Evolutionary conservation across 257 asterid genomes (phyloP).

Genomic region (Lycium ferocissimum): DNA sequence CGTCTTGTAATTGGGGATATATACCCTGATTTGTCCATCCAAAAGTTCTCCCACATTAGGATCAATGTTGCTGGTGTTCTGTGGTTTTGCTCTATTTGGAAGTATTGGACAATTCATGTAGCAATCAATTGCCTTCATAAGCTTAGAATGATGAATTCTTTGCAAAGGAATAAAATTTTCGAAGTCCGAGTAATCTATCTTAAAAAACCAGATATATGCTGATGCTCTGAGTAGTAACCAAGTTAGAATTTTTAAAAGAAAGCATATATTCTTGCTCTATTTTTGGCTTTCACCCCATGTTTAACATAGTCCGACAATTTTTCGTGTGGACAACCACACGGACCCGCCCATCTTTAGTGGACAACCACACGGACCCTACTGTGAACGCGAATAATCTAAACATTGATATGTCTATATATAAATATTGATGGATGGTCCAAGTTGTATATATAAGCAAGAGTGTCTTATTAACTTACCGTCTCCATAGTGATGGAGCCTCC

Average conservation of each 20-base stretch:
- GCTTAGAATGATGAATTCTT: background rate
- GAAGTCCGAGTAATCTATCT: background rate
- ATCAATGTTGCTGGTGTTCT: background rate
- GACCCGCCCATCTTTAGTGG: no score
- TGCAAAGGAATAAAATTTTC: background rate
- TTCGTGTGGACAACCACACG: no score
- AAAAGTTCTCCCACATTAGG: slow-evolving; percentile 1
- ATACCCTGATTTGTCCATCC: slow-evolving; percentile 21
- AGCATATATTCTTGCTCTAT: background rate
- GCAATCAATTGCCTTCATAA: slow-evolving; percentile 5
- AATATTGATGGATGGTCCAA: no score
- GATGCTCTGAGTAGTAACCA: background rate
- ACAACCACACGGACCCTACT: no score
- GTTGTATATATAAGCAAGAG: no score
- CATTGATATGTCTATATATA: no score
- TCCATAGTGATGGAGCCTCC: no score
- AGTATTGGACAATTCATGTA: background rate
- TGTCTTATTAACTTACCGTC: no score
- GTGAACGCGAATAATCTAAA: no score
- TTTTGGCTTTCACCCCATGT: background rate
- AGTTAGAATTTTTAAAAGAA: slow-evolving; percentile 21
- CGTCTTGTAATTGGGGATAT: background rate
- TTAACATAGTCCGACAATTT: no score
- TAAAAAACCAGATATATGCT: background rate
- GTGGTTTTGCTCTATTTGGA: background rate